These are phyloP conservation scores for Russula earlei DNA, from an alignment of 768 basidiomycete genomes.

Conservation along the genomic window DNA sequence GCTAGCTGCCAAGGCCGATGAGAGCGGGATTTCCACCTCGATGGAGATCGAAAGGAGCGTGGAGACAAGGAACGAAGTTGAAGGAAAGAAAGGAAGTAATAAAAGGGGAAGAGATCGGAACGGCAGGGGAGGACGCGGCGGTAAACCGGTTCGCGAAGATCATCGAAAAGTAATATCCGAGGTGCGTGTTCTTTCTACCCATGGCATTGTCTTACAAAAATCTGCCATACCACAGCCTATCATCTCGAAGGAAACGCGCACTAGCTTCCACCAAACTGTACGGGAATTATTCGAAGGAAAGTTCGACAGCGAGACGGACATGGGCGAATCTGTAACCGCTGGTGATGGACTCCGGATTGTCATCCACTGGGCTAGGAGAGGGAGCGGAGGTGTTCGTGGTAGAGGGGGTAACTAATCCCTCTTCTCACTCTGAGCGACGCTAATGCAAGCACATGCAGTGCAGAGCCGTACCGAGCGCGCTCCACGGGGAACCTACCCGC, in stretches of 20 bases:
- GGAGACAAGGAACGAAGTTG: conserved; percentile 20
- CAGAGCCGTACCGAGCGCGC: conserved; percentile 33
- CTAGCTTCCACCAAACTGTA: conserved; percentile 71
- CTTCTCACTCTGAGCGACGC: neutral
- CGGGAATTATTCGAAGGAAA: conserved; percentile 76
- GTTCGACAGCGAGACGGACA: conserved; percentile 75
- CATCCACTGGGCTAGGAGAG: conserved; percentile 65
- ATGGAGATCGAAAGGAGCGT: conserved; percentile 19
- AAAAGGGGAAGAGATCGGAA: conserved; percentile 35
- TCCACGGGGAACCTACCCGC: conserved; percentile 60
- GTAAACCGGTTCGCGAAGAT: conserved; percentile 44
- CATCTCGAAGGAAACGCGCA: conserved; percentile 67
- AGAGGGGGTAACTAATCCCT: conserved; percentile 28
- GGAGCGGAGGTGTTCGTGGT: conserved; percentile 40
- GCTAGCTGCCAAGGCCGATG: conserved; percentile 28
- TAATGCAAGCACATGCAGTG: neutral
- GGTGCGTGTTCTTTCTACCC: conserved; percentile 39
- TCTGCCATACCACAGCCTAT: conserved; percentile 52
- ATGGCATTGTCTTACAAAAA: conserved; percentile 7
- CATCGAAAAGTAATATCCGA: conserved; percentile 70
- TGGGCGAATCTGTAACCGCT: conserved; percentile 32
- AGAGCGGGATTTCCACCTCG: conserved; percentile 20
- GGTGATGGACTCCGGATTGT: conserved; percentile 70
- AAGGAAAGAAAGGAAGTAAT: conserved; percentile 27
- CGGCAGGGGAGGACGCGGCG: conserved; percentile 36